phyloP scores from a whole-genome alignment of 2,329 filamentous ascomycete genomes.

The Beauveria caledonica region DNA sequence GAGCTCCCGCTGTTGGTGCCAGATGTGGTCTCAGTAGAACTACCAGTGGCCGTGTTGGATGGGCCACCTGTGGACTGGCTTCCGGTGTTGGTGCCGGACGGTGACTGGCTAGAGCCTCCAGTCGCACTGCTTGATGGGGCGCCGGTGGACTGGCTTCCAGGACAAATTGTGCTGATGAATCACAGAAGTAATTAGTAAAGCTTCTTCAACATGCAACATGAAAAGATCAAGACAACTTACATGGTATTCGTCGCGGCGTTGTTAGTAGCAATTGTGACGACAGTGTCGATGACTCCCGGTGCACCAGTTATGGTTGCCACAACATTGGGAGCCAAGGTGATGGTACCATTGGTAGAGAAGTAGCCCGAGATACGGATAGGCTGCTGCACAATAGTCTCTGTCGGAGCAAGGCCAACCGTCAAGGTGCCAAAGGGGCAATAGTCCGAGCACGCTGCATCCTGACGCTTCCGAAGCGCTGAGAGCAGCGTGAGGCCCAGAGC shows the following conservation, averaged over 20 bases:
- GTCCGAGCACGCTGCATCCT: too few species aligned
- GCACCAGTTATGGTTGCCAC: neutral
- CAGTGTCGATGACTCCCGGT: neutral
- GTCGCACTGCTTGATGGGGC: neutral
- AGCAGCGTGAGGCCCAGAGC: neutral
- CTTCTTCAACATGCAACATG: too few species aligned
- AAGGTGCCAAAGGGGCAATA: neutral
- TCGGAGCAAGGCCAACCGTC: neutral
- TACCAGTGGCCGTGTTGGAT: too few species aligned
- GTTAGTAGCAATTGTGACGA: neutral
- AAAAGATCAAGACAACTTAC: neutral
- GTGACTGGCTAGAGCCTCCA: neutral
- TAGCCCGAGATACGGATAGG: neutral
- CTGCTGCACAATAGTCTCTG: neutral
- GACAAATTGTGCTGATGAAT: neutral
- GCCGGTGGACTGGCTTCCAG: neutral
- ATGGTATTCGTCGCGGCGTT: neutral
- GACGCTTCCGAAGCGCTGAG: neutral
- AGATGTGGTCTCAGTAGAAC: too few species aligned
- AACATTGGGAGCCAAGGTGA: neutral
- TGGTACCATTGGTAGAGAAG: neutral
- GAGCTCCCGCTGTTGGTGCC: neutral
- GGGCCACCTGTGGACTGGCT: too few species aligned
- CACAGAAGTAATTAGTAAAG: neutral
- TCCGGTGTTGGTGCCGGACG: too few species aligned